These are phyloP conservation scores for Flaveria brownii DNA, from an alignment of 129 eudicot species.

Conservation along the genomic window DNA sequence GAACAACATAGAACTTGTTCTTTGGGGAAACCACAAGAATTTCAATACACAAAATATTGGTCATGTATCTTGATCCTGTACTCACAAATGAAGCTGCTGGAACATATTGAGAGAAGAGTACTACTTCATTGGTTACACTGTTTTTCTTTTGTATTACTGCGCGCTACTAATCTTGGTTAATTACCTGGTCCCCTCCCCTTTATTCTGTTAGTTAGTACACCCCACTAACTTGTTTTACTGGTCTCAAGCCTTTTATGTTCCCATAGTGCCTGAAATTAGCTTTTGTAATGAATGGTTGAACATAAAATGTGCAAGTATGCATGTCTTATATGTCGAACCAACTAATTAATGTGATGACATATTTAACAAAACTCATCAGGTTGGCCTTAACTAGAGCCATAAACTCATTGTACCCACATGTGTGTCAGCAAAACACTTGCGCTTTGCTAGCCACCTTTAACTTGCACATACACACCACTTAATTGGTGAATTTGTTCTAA, in stretches of 20 bases:
- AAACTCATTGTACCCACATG: constrained; percentile 6
- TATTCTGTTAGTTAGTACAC: not conserved
- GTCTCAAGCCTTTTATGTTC: constrained; percentile 24
- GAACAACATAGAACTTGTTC: too few relatives aligned
- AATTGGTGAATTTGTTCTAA: constrained; percentile 10
- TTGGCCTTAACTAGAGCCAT: constrained; percentile 21
- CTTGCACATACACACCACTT: constrained; percentile 20
- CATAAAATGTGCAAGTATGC: constrained; percentile 18
- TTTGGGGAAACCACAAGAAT: too few relatives aligned
- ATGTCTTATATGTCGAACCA: constrained; percentile 12
- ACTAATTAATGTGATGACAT: not conserved
- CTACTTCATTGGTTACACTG: not conserved
- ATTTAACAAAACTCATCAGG: constrained; percentile 9
- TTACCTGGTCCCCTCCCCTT: constrained; percentile 18
- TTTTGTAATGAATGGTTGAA: constrained; percentile 5
- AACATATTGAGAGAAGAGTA: not conserved
- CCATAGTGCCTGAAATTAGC: constrained; percentile 33
- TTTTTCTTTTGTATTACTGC: not conserved
- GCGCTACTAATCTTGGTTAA: not conserved
- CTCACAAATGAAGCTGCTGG: not conserved
- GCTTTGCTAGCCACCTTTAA: constrained; percentile 7
- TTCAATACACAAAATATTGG: too few relatives aligned
- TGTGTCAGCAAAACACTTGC: constrained; percentile 36
- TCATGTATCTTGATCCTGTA: not conserved
- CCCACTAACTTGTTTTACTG: constrained; percentile 28